Evolutionary conservation across 2,329 filamentous ascomycete genomes (phyloP).

Genomic region (Cladophialophora immunda): DNA sequence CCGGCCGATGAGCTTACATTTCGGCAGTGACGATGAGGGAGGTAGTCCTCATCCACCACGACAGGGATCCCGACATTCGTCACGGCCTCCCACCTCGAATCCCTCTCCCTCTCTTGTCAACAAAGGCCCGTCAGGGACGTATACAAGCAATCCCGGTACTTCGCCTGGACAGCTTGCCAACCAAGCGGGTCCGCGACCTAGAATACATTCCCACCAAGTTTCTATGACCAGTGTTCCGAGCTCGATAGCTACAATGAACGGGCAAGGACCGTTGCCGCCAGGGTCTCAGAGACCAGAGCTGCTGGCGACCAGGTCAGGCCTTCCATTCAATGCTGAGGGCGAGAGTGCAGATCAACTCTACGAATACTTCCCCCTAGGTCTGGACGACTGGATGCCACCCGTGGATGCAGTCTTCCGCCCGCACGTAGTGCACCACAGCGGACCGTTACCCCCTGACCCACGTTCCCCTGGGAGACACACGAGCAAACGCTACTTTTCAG

Average conservation of each 20-base stretch:
- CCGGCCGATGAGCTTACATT: constrained; percentile 41
- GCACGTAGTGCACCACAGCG: constrained; percentile 84
- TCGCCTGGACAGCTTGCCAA: constrained; percentile 30
- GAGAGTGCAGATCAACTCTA: constrained; percentile 77
- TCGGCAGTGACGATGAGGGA: constrained; percentile 42
- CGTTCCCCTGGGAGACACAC: constrained; percentile 37
- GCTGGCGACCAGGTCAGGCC: constrained; percentile 27
- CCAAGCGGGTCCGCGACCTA: constrained; percentile 19
- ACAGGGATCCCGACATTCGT: constrained; percentile 36
- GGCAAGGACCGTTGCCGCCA: constrained; percentile 9
- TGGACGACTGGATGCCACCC: constrained; percentile 91
- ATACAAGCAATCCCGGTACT: constrained; percentile 21
- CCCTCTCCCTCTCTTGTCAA: constrained; percentile 39
- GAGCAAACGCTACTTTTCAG: constrained; percentile 42
- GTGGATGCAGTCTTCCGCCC: constrained; percentile 90
- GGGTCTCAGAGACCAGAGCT: constrained; percentile 30
- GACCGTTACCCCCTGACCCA: constrained; percentile 36
- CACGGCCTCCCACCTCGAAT: constrained; percentile 41
- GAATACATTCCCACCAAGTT: constrained; percentile 35
- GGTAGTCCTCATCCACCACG: constrained; percentile 36
- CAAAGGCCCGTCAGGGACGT: constrained; percentile 32
- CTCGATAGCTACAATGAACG: constrained; percentile 21
- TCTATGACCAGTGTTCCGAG: constrained; percentile 33
- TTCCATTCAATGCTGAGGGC: constrained; percentile 27
- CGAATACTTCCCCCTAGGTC: constrained; percentile 90